phyloP scores from a whole-genome alignment of 2,329 filamentous ascomycete species.

The Penicillium sp. region DNA sequence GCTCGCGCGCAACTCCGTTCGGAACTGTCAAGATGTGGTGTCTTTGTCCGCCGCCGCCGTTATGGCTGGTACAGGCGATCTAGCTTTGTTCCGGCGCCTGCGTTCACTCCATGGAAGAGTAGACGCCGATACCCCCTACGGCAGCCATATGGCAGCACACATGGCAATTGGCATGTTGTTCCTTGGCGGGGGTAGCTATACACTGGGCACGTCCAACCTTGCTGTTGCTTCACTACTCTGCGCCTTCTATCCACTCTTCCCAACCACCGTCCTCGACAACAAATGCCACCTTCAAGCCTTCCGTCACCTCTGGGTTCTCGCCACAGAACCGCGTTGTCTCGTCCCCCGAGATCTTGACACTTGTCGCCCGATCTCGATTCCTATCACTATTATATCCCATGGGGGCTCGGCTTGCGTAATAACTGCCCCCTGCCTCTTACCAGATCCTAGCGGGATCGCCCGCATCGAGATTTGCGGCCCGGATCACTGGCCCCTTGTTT shows the following conservation, averaged over 20 bases:
- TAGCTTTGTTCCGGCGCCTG: slow-evolving; percentile 78
- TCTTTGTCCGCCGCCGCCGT: slow-evolving; percentile 80
- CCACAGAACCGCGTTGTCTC: slow-evolving; percentile 83
- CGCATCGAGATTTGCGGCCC: slow-evolving; percentile 45
- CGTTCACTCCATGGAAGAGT: slow-evolving; percentile 84
- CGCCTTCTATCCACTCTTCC: slow-evolving; percentile 92
- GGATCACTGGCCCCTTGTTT: slow-evolving; percentile 75
- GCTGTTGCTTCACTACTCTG: slow-evolving; percentile 83
- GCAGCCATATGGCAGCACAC: slow-evolving; percentile 88
- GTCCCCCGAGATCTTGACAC: slow-evolving; percentile 85
- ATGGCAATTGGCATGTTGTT: slow-evolving; percentile 89
- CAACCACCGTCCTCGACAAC: slow-evolving; percentile 85
- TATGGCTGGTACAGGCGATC: slow-evolving; percentile 93
- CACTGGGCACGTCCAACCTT: slow-evolving; percentile 82
- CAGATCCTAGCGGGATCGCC: slow-evolving; percentile 40
- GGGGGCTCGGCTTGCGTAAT: slow-evolving; percentile 36
- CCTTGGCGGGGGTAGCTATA: slow-evolving; percentile 86
- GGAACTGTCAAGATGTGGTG: slow-evolving; percentile 87
- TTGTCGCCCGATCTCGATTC: slow-evolving; percentile 70
- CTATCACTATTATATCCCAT: slow-evolving; percentile 64
- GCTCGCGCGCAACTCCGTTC: slow-evolving; percentile 74
- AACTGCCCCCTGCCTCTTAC: slow-evolving; percentile 58
- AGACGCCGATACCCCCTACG: slow-evolving; percentile 80
- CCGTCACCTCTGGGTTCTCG: slow-evolving; percentile 94
- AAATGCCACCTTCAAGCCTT: slow-evolving; percentile 93